Evolutionary conservation across 768 basidiomycete species (phyloP).

Genomic region (Paxillus rubicundulus): DNA sequence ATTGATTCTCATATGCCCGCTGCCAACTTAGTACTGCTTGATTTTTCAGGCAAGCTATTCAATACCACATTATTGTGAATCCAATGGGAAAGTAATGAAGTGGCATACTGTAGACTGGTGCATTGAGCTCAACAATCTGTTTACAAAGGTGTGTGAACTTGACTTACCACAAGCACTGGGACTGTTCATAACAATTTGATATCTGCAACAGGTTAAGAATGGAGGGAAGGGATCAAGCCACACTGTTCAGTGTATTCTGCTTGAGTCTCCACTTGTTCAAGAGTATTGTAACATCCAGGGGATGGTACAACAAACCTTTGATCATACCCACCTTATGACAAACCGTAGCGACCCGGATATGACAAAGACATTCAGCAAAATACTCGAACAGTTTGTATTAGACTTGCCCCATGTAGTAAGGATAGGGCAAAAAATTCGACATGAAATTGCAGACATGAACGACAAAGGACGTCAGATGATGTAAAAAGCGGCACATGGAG

Average conservation of each 20-base stretch:
- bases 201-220: conserved; percentile 30
- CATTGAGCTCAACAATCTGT: conserved; percentile 41
- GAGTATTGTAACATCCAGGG: conserved; percentile 24
- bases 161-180: neutral
- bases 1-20: neutral
- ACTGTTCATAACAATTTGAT: neutral
- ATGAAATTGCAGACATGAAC: neutral
- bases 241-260: conserved; percentile 29
- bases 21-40: neutral
- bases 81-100: conserved; percentile 31
- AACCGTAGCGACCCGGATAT: conserved; percentile 30
- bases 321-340: conserved; percentile 21
- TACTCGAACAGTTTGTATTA: neutral
- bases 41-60: conserved; percentile 14
- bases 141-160: conserved; percentile 36
- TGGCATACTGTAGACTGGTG: conserved; percentile 40
- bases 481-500: neutral
- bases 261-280: conserved; percentile 35
- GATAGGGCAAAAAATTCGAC: neutral
- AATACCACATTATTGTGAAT: conserved; percentile 32
- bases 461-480: conserved; percentile 3
- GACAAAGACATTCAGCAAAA: conserved; percentile 20
- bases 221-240: conserved; percentile 36
- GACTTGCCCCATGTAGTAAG: neutral
- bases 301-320: conserved; percentile 14